Evolutionary conservation across 495 filamentous ascomycete genomes (phyloP).

Genomic region (Penicillium paradoxum): DNA sequence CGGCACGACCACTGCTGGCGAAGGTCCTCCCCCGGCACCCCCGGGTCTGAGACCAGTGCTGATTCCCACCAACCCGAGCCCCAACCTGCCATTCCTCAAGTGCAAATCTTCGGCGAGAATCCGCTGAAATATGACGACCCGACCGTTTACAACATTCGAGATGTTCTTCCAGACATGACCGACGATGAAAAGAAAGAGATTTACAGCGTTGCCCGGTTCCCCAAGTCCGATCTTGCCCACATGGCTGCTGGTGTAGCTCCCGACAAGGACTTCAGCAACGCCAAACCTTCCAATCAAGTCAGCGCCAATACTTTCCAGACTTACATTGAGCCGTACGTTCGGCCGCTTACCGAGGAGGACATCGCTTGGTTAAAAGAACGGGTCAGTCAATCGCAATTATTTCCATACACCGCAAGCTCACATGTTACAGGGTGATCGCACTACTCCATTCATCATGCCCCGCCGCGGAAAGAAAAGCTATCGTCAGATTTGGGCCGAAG

Average conservation of each 20-base stretch:
- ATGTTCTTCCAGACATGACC: constrained; percentile 64
- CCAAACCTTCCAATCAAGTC: constrained; percentile 91
- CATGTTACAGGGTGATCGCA: constrained; percentile 64
- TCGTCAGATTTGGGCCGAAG: constrained; percentile 85
- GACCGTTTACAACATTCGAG: constrained; percentile 88
- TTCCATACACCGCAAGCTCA: constrained; percentile 2
- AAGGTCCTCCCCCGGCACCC: constrained; percentile 41
- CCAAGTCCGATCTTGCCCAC: constrained; percentile 69
- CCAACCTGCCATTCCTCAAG: constrained; percentile 64
- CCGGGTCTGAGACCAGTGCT: constrained; percentile 56
- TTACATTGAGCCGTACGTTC: constrained; percentile 87
- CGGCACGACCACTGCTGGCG: constrained; percentile 49
- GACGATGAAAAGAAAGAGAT: constrained; percentile 80
- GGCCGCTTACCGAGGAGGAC: constrained; percentile 89
- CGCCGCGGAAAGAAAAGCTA: constrained; percentile 81
- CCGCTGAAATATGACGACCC: constrained; percentile 89
- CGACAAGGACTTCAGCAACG: constrained; percentile 90
- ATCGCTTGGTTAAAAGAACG: constrained; percentile 87
- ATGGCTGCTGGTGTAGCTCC: constrained; percentile 84
- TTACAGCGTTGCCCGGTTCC: constrained; percentile 81
- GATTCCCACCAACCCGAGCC: constrained; percentile 74
- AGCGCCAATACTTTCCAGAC: constrained; percentile 81
- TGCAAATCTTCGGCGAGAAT: constrained; percentile 84
- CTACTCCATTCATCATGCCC: constrained; percentile 78
- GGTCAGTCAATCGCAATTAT: constrained; percentile 27